Base-by-base conservation (phyloP, 768 basidiomycete genomes). In the Phylloporus sp. region DNA sequence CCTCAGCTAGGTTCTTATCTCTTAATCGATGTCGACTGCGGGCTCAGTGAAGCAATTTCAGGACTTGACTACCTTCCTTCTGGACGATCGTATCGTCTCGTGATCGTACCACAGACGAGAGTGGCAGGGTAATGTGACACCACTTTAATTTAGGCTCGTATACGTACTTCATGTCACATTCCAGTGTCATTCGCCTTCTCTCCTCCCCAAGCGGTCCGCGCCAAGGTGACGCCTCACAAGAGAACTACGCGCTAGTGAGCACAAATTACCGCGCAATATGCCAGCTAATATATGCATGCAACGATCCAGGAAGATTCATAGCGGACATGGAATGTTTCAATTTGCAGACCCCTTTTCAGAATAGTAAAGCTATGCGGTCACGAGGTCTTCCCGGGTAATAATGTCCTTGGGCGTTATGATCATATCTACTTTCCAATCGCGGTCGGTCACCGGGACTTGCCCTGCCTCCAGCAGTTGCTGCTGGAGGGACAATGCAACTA, bases 341-440 rank as follows among this genome's bases (percentile, higher is more conserved):
- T 44, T 55, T 44, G 24, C 46, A 45, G 39, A 47, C 11, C 22
- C 38, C 42, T 20, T 24, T 44, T 26, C 42, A 38, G 33, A 38
- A 50, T 29, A 31, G 37, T 17, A 38, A 46, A 49, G 27, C 56
- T 68, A 50, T 52, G 28, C 39, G 46, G 52, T 28, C 54, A 51
- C 46, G 60, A 56, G 14, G 49, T 52, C 48, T 15, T 60, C 43
- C 9, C 35, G 44, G 28, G 69, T 53, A 50, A 70, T 63, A 21
- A 59, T 46, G 38, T 65, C 71, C 44, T 74, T 67, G 17, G 73
- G 70, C 28, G 79, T 78, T 36, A 86, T 64, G 47, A 87, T 71
- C 38, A 73, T 61, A 60, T 87, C 80, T 67, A 87, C 68, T 53
- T 72, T 76, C 76, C 81, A 82, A 64, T 87, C 85, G 54, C 72